A percentile compares a stretch with the other conserved stretches of the same genome.
Conservation (phyloP, 1,139 yeast genomes). For the Magnusiomyces tetraspermus region DNA sequence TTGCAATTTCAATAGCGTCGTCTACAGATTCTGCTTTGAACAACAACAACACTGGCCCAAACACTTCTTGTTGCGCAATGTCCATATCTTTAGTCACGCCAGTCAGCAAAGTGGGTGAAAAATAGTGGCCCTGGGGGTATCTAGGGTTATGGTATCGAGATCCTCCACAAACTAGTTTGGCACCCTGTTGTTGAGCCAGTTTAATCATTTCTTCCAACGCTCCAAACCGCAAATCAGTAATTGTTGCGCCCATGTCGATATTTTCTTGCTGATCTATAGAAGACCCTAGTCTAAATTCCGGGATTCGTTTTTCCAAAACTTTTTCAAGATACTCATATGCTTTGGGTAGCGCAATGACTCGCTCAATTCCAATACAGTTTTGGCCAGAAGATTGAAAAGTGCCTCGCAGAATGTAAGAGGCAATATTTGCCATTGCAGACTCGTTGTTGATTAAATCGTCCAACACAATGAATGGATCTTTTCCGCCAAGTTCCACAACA, state of each 20-base stretch:
- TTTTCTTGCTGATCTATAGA: slow-evolving; percentile 77
- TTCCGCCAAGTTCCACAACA: slow-evolving; percentile 92
- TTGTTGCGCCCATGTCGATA: slow-evolving; percentile 94
- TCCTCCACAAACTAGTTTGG: slow-evolving; percentile 72
- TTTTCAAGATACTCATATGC: slow-evolving; percentile 55
- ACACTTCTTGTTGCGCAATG: slow-evolving; percentile 82
- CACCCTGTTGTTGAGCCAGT: slow-evolving; percentile 77
- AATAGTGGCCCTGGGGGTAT: slow-evolving; percentile 91
- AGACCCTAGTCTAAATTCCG: slow-evolving; percentile 66
- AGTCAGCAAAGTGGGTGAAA: slow-evolving; percentile 74
- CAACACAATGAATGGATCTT: slow-evolving; percentile 78
- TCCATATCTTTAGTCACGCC: slow-evolving; percentile 73
- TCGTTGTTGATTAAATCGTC: slow-evolving; percentile 35
- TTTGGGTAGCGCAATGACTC: slow-evolving; percentile 69
- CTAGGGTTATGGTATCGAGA: slow-evolving; percentile 71
- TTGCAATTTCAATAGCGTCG: slow-evolving; percentile 71
- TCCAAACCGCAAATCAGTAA: slow-evolving; percentile 64
- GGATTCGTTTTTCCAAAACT: slow-evolving; percentile 49
- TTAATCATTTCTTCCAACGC: slow-evolving; percentile 54
- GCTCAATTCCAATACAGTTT: slow-evolving; percentile 92
- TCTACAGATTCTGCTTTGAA: slow-evolving; percentile 60
- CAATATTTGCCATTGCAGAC: slow-evolving; percentile 35
- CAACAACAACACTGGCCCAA: slow-evolving; percentile 80
- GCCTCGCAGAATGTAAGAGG: slow-evolving; percentile 84
- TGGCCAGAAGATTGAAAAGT: slow-evolving; percentile 96